These are phyloP conservation scores for Aspergillus sp. DNA, from an alignment of 2,329 filamentous ascomycete genomes.

Conservation along the genomic window DNA sequence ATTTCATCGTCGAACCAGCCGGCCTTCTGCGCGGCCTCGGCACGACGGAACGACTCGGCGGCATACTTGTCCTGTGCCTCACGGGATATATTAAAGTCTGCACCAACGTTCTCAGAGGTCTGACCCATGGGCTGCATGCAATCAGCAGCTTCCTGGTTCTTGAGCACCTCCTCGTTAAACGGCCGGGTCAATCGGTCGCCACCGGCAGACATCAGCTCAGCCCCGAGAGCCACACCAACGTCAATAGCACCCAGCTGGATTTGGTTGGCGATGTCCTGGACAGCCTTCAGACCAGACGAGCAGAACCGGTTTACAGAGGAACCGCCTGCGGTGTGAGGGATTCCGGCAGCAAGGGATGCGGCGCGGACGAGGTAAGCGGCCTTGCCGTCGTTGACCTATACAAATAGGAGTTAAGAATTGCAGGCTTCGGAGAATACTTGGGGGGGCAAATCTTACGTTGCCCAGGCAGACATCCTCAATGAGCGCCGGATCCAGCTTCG, in stretches of 20 bases:
- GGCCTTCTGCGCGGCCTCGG: conserved; percentile 83
- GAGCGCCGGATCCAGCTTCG: conserved; percentile 71
- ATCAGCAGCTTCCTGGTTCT: conserved; percentile 73
- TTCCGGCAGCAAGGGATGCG: conserved; percentile 83
- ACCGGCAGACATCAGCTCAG: conserved; percentile 77
- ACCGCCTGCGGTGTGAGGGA: conserved; percentile 81
- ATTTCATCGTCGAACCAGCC: conserved; percentile 95
- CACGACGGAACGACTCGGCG: conserved; percentile 79
- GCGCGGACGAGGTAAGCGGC: conserved; percentile 89
- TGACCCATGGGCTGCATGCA: conserved; percentile 97
- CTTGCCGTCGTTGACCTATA: conserved; percentile 72
- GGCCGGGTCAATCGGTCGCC: conserved; percentile 66
- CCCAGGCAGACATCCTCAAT: conserved; percentile 89
- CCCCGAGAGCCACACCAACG: conserved; percentile 79
- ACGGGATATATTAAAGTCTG: conserved; percentile 79
- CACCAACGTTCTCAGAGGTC: conserved; percentile 92
- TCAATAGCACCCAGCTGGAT: conserved; percentile 79
- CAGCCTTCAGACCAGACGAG: conserved; percentile 90
- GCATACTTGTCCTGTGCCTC: conserved; percentile 81
- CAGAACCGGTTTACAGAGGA: conserved; percentile 93
- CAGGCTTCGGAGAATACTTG: neutral
- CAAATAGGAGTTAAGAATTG: conserved; percentile 1
- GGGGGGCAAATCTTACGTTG: conserved; percentile 60
- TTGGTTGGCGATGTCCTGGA: conserved; percentile 88
- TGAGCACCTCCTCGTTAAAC: conserved; percentile 72